Evolutionary conservation across 2,329 filamentous ascomycete genomes (phyloP).

Genomic region (Colletotrichum sp.): DNA sequence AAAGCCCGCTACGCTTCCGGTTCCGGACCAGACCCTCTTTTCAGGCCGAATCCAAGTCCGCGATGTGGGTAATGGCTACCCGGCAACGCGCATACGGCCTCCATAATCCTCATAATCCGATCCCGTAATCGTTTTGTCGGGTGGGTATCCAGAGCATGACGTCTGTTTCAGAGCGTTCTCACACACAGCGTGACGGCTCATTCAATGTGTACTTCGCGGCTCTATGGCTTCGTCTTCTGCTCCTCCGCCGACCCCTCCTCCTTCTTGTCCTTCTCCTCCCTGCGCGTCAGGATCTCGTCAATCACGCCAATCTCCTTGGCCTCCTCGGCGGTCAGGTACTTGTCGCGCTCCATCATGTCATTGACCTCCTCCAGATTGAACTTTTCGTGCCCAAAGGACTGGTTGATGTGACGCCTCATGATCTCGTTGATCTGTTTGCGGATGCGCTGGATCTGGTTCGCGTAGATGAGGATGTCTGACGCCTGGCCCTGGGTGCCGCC

Average conservation of each 20-base stretch:
- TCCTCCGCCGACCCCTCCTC: constrained; percentile 18
- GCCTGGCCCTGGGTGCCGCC: constrained; percentile 72
- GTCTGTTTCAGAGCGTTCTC: background rate
- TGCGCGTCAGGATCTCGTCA: constrained; percentile 81
- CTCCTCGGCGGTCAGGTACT: constrained; percentile 89
- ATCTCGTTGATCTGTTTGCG: constrained; percentile 88
- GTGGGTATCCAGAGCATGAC: background rate
- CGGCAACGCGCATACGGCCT: constrained; percentile 7
- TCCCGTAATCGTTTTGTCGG: background rate
- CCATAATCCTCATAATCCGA: background rate
- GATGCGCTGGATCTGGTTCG: constrained; percentile 91
- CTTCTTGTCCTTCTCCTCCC: constrained; percentile 43
- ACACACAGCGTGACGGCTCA: background rate
- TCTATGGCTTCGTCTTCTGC: constrained; percentile 20
- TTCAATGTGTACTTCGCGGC: background rate
- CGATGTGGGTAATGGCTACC: constrained; percentile 3
- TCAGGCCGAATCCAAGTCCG: background rate
- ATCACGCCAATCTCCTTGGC: constrained; percentile 90
- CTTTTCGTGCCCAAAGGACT: constrained; percentile 74
- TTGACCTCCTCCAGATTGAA: constrained; percentile 84
- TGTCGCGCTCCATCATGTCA: constrained; percentile 95
- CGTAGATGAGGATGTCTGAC: constrained; percentile 92
- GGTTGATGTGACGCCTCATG: constrained; percentile 85
- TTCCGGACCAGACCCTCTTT: constrained; percentile 13
- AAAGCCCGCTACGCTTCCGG: constrained; percentile 5